phyloP scores from a whole-genome alignment of 805 yeast genomes.

The Jamesozyma jinghongensis region DNA sequence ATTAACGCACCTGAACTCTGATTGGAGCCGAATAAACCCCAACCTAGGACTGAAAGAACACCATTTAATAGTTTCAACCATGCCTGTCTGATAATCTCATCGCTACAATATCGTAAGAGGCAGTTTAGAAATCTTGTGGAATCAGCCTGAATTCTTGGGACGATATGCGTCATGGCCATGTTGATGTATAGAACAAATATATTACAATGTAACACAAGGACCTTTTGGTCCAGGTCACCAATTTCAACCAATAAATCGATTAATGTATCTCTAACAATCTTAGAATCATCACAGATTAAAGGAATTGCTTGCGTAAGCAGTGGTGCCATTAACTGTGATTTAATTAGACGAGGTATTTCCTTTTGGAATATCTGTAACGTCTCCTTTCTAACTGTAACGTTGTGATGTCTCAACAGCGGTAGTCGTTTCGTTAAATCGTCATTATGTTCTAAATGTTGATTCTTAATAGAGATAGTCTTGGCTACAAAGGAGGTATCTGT shows the following conservation, averaged over 20 bases:
- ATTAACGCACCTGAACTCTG: slow-evolving; percentile 15
- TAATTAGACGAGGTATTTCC: slow-evolving; percentile 39
- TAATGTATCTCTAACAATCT: slow-evolving; percentile 52
- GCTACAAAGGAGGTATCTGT: slow-evolving; percentile 84
- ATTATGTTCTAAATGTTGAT: slow-evolving; percentile 29
- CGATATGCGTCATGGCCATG: slow-evolving; percentile 90
- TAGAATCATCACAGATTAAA: slow-evolving; percentile 47
- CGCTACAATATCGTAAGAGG: slow-evolving; percentile 46
- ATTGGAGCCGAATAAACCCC: slow-evolving; percentile 39
- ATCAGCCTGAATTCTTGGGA: slow-evolving; percentile 63
- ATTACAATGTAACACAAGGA: slow-evolving; percentile 53
- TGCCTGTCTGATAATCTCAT: slow-evolving; percentile 48
- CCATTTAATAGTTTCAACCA: slow-evolving; percentile 65
- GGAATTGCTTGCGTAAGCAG: slow-evolving; percentile 25
- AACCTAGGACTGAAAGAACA: slow-evolving; percentile 61
- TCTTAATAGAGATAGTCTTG: slow-evolving; percentile 33
- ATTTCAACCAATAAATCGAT: slow-evolving; percentile 40
- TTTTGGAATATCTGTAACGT: slow-evolving; percentile 47
- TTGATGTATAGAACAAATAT: slow-evolving; percentile 63
- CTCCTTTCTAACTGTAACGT: slow-evolving; percentile 61
- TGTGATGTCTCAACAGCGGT: slow-evolving; percentile 67
- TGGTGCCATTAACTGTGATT: slow-evolving; percentile 24
- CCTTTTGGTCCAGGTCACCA: slow-evolving; percentile 41
- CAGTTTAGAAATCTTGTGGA: slow-evolving; percentile 59
- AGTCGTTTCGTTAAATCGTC: slow-evolving; percentile 50